Evolutionary conservation across 305 asterid genomes (phyloP), one percentile per base, ranked within the genome.

Genomic region (Fraxinus albicans): DNA sequence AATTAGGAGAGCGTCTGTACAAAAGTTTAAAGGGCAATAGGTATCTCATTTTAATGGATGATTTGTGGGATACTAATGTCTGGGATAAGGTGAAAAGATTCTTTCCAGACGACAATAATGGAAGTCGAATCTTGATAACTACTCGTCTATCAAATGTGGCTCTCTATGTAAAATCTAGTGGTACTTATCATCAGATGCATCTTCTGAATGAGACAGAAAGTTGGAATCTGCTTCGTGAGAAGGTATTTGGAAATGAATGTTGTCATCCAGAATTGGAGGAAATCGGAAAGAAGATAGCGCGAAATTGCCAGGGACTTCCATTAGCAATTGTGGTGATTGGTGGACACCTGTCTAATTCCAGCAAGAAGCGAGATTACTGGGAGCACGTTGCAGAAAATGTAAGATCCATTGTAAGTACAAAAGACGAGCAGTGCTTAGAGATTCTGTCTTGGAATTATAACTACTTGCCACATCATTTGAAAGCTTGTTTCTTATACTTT

Each of bases 161-260:
- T 27, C 33, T 13, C 35, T 27, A 67, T 29, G 38, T 17, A 15
- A 67, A 67, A n/a, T 67, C 74, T 67, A 67, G n/a, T 3, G 36
- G 74, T 1, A 67, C 8, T 9, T 9, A 25, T 67, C 35, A 67
- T 67, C n/a, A 67, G 38, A 23, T 65, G 73, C 73, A 65, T 67
- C 5, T 67, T 27, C 74, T 67, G 31, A 67, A 27, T 12, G 34
- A 23, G 34, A 3, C 2, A 23, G 17, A 67, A 67, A 67, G 74
- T 67, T 67, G 74, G 74, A 67, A 67, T 67, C 35, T 67, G 38
- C 74, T 67, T 27, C 35, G 38, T 67, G 74, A 67, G 74, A 67
- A 27, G 74, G 74, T 9, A 27, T 67, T 25, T 27, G 74, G 19
- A 27, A 3, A 9, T 2, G 36, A 67, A 25, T 27, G 3, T 67